phyloP scores from a whole-genome alignment of 1,139 yeast species.

The Hemisphaericaspora lyxosophila region DNA sequence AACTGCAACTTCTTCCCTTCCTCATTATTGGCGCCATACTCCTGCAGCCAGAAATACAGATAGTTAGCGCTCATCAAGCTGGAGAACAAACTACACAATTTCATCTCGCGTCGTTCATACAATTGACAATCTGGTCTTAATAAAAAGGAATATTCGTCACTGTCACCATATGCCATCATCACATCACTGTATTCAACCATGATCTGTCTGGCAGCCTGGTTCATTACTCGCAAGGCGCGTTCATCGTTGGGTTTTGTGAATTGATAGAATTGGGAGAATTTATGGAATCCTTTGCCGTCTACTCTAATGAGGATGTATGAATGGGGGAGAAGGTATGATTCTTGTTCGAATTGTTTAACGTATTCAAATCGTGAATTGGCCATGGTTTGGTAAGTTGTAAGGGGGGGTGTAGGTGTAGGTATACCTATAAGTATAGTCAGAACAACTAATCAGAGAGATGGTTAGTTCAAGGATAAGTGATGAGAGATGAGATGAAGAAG shows the following conservation, averaged over 20 bases:
- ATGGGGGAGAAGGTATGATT: constrained; percentile 70
- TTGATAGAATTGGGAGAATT: constrained; percentile 67
- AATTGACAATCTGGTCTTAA: constrained; percentile 59
- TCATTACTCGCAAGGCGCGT: constrained; percentile 76
- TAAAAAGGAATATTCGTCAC: constrained; percentile 90
- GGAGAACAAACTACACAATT: constrained; percentile 77
- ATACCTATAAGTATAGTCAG: neutral
- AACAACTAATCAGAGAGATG: neutral
- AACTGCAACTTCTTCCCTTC: constrained; percentile 27
- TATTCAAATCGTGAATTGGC: constrained; percentile 84
- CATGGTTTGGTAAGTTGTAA: constrained; percentile 34
- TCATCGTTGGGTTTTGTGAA: constrained; percentile 87
- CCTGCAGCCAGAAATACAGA: constrained; percentile 60
- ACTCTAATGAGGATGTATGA: constrained; percentile 81
- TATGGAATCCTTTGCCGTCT: constrained; percentile 94
- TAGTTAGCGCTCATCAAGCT: constrained; percentile 81
- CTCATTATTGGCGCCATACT: too few relatives aligned
- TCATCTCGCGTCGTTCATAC: constrained; percentile 79
- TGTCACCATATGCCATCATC: constrained; percentile 85
- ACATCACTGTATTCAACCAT: constrained; percentile 70
- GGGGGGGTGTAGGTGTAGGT: neutral
- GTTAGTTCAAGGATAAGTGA: neutral
- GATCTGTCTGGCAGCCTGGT: constrained; percentile 68
- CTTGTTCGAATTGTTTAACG: constrained; percentile 78
- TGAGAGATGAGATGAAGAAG: too few relatives aligned